Percentiles rank a stretch among this genome's conserved stretches.
Evolutionary conservation across 305 asterid genomes (phyloP).

Genomic region (Andrographis paniculata): DNA sequence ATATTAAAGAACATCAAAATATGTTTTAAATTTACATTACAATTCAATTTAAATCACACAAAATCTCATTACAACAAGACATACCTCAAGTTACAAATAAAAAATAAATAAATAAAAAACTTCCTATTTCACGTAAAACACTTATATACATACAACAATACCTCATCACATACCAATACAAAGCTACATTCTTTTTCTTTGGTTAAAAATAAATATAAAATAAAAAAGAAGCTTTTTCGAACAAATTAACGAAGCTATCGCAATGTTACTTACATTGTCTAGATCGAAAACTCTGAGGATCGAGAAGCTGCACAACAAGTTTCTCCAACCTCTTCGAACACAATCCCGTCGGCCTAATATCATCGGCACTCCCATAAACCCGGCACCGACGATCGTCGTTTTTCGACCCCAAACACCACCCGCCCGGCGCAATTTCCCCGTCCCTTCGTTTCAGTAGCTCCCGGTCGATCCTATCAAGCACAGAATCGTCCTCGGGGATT

Average conservation of each 20-base stretch:
- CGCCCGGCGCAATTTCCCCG: slow-evolving; percentile 50
- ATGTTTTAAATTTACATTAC: too few species aligned
- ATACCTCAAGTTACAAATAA: too few species aligned
- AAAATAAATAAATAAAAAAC: too few species aligned
- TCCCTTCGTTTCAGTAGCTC: slow-evolving; percentile 36
- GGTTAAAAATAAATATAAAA: neutral
- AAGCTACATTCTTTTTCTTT: too few species aligned
- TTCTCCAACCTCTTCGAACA: slow-evolving; percentile 68
- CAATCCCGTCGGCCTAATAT: slow-evolving; percentile 48
- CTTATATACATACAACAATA: too few species aligned
- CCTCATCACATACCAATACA: too few species aligned
- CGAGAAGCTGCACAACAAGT: slow-evolving; percentile 60
- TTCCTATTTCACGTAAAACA: too few species aligned
- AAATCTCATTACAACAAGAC: too few species aligned
- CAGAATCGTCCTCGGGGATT: slow-evolving; percentile 40
- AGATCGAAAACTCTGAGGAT: slow-evolving; percentile 63
- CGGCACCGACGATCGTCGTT: slow-evolving; percentile 52
- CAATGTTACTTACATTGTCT: slow-evolving; percentile 71
- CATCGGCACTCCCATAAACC: slow-evolving; percentile 43
- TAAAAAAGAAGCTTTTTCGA: neutral
- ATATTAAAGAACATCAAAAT: too few species aligned
- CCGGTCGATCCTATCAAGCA: slow-evolving; percentile 51
- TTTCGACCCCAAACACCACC: slow-evolving; percentile 61
- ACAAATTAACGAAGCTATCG: too few species aligned
- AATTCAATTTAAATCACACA: too few species aligned